Evolutionary conservation across 176 grass and related monocot species (phyloP), one percentile per base, ranked within the genome.

Genomic region (Oryza officinalis): DNA sequence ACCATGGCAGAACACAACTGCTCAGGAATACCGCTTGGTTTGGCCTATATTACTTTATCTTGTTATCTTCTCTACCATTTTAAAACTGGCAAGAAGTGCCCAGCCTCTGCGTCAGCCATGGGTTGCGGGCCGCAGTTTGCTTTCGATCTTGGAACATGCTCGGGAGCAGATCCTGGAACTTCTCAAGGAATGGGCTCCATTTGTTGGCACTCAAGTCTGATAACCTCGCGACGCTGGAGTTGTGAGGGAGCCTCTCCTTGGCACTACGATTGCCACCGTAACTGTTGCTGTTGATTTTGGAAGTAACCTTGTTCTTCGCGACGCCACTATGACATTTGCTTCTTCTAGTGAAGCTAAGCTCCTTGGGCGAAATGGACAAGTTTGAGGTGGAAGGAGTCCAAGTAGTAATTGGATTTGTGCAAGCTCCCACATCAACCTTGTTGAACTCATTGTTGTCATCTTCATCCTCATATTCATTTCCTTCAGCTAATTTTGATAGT

Each of bases 21-120:
- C 44, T 75, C 45, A 37, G 67, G 77, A 23, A 44, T 54, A 54
- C 60, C 49, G 27, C 67, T n/a, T 30, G 43, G 32, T 74, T 72
- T 74, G 31, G 7, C 26, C 63, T 81, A 81, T 5, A 28, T 75
- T 72, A 63, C 52, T 22, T 86, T 80, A 68, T 28, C 43, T 67
- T 22, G 13, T 50, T 50, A 60, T 77, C 52, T 54, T 28, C 27
- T 15, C 8, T 77, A 27, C 61, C n/a, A 61, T 71, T 54, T 94
- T 83, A 94, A 86, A 94, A 94, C 83, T 89, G 86, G 80, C 83
- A 89, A 63, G 88, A 94, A 82, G 83, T 86, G 15, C 84, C 92
- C 10, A 94, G 74, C 74, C 92, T 86, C 69, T 76, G 89, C 71
- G 27, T 86, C 71, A 83, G 65, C 87, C 87, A 85, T 71, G 64